A percentile compares a stretch with the other conserved stretches of the same genome.
These are phyloP conservation scores for Russula compacta DNA, from an alignment of 768 basidiomycete species.

Conservation along the genomic window DNA sequence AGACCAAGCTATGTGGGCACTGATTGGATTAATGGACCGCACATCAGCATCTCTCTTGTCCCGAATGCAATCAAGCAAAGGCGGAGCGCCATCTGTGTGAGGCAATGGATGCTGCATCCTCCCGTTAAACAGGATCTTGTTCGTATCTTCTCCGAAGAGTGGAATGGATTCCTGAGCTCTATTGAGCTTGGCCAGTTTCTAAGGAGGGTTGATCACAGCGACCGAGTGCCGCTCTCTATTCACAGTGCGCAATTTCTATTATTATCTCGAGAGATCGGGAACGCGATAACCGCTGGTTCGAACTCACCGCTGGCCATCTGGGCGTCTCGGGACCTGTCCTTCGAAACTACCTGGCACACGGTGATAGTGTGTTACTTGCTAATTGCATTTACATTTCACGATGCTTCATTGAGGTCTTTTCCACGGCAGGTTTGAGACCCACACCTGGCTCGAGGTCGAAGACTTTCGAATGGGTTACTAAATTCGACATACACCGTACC, in stretches of 20 bases:
- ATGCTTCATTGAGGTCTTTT: neutral
- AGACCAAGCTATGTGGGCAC: neutral
- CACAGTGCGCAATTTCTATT: neutral
- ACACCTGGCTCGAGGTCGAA: neutral
- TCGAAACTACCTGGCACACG: neutral
- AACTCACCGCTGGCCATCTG: neutral
- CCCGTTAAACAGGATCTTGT: neutral
- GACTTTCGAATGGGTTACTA: neutral
- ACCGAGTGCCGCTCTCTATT: neutral
- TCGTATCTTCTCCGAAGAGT: neutral
- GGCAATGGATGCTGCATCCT: neutral
- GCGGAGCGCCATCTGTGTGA: neutral
- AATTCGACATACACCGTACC: neutral
- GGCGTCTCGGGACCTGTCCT: neutral
- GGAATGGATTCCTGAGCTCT: neutral
- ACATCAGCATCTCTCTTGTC: neutral
- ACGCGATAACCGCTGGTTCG: neutral
- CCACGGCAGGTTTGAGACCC: neutral
- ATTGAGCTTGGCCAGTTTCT: neutral
- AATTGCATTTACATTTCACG: neutral
- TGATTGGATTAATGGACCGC: neutral
- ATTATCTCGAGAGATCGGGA: neutral
- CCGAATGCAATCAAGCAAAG: neutral
- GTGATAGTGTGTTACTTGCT: neutral
- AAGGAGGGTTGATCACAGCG: neutral